Percentiles rank a stretch among this genome's conserved stretches.
Conservation (phyloP, 148 eudicot species). For the Rhododendron simsii region DNA sequence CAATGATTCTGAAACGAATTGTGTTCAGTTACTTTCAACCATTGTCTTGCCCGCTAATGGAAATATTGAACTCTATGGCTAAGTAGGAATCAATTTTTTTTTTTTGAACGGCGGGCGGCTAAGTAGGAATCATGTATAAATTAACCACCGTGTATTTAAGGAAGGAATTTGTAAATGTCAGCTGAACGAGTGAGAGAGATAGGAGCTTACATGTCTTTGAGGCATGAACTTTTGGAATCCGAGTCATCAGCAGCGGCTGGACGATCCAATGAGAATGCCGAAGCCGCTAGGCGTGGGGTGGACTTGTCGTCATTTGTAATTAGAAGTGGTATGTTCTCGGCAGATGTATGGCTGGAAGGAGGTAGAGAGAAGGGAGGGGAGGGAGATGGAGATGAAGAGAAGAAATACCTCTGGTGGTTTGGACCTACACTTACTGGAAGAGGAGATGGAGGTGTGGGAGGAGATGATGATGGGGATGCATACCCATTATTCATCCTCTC, state of each 20-base stretch:
- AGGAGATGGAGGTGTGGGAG: conserved; percentile 34
- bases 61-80: not conserved
- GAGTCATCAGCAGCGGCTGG: conserved; percentile 1
- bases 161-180: too few species aligned
- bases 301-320: not conserved
- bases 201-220: conserved; percentile 23
- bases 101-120: too few species aligned
- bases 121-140: not conserved
- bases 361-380: conserved; percentile 28
- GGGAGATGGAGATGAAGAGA: conserved; percentile 31
- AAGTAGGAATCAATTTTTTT: too few species aligned
- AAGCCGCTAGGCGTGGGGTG: not conserved
- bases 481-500: conserved; percentile 14
- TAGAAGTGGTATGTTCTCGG: conserved; percentile 20
- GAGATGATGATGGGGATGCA: conserved; percentile 31
- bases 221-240: conserved; percentile 16
- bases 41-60: not conserved
- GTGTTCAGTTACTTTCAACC: not conserved
- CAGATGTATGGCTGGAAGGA: conserved; percentile 24
- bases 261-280: conserved; percentile 20
- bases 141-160: not conserved
- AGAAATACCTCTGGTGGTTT: conserved; percentile 19
- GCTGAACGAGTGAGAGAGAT: not conserved
- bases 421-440: conserved; percentile 43
- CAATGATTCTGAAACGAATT: not conserved